These are phyloP conservation scores for Oryza coarctata DNA, from an alignment of 176 grass and related monocot species.

Conservation along the genomic window DNA sequence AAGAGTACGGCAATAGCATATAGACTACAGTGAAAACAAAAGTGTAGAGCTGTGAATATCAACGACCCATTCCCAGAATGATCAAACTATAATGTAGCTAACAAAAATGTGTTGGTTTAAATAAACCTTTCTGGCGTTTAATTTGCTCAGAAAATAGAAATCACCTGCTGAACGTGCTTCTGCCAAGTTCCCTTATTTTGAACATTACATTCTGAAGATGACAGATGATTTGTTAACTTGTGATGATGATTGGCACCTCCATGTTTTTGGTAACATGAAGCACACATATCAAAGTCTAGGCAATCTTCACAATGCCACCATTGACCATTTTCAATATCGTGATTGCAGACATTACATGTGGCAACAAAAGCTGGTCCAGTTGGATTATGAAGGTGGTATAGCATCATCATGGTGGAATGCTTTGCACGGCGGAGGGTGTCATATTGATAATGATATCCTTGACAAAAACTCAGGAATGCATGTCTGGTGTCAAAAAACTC, in stretches of 20 bases:
- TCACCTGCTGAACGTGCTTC: constrained; percentile 56
- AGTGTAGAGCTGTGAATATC: not conserved
- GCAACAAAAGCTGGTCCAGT: constrained; percentile 74
- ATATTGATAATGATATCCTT: constrained; percentile 95
- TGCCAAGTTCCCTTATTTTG: constrained; percentile 74
- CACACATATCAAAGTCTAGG: constrained; percentile 81
- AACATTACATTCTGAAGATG: constrained; percentile 51
- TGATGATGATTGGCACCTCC: constrained; percentile 67
- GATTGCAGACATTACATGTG: constrained; percentile 67
- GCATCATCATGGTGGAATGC: constrained; percentile 94
- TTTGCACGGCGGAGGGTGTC: constrained; percentile 87
- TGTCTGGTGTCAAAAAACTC: constrained; percentile 89
- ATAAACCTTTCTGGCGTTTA: not conserved
- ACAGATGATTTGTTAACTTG: constrained; percentile 61
- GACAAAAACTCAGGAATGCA: constrained; percentile 90
- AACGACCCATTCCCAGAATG: constrained; percentile 3
- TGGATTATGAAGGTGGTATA: constrained; percentile 97
- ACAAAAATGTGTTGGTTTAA: not conserved
- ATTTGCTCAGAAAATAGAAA: not conserved
- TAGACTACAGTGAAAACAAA: constrained; percentile 1
- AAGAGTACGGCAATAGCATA: not conserved
- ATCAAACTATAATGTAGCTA: not conserved
- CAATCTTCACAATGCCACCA: constrained; percentile 87
- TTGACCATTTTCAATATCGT: constrained; percentile 73
- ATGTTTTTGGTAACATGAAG: constrained; percentile 65